Conservation (phyloP, 176 grass and related monocot species). For the Carex myosuroides region DNA sequence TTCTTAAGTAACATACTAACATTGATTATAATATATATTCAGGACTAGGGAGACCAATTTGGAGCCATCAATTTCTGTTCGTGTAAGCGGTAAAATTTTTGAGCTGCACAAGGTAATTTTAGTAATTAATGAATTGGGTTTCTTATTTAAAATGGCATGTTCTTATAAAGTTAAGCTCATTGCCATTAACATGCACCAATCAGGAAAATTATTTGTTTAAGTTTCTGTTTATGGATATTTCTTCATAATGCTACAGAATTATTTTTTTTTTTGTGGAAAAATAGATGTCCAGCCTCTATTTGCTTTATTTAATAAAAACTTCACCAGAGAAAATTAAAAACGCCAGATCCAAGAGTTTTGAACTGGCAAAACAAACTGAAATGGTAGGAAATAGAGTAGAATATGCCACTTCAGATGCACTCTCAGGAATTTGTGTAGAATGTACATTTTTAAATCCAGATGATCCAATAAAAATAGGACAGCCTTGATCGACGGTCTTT, state of each 20-base stretch:
- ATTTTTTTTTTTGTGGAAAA: no score
- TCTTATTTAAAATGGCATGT: background rate
- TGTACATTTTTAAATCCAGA: background rate
- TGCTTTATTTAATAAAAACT: no score
- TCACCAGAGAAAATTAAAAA: no score
- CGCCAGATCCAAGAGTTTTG: no score
- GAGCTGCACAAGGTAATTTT: slow-evolving; percentile 58
- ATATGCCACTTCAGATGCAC: background rate
- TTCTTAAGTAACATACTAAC: background rate
- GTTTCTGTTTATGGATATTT: background rate
- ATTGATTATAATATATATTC: background rate
- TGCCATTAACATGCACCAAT: background rate
- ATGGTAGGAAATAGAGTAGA: no score
- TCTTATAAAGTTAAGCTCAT: background rate
- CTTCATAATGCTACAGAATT: background rate
- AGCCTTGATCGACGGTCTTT: background rate
- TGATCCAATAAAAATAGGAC: background rate
- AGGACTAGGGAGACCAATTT: slow-evolving; percentile 60
- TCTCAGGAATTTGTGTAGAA: background rate
- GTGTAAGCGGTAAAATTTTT: slow-evolving; percentile 42
- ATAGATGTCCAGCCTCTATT: no score
- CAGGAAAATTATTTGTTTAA: background rate
- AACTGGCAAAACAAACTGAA: no score
- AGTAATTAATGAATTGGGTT: background rate
- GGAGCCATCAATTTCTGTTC: slow-evolving; percentile 44